A percentile compares a stretch with the other conserved stretches of the same genome.
These are phyloP conservation scores for Sarocladium strictum DNA, from an alignment of 2,329 filamentous ascomycete species.

Conservation along the genomic window DNA sequence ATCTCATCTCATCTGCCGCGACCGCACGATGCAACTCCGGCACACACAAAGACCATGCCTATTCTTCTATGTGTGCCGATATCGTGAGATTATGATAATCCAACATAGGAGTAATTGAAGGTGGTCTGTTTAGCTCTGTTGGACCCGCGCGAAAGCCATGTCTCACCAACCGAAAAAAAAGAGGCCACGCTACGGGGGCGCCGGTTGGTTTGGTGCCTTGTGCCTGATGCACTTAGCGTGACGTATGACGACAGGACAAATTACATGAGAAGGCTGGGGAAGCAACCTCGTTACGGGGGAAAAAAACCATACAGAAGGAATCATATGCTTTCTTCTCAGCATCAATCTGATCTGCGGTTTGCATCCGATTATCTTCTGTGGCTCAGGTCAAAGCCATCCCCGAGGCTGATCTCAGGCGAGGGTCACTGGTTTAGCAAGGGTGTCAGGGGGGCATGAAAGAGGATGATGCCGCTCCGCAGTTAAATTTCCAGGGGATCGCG, in stretches of 20 bases:
- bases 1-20: background rate
- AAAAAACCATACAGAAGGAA: too few relatives aligned
- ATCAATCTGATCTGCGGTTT: too few relatives aligned
- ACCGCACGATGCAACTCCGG: background rate
- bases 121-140: background rate
- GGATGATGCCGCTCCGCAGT: conserved; percentile 7
- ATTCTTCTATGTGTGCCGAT: background rate
- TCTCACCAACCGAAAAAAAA: conserved; percentile 1
- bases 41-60: background rate
- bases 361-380: too few relatives aligned
- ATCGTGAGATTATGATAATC: background rate
- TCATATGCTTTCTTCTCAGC: too few relatives aligned
- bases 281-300: too few relatives aligned
- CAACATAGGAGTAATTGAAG: background rate
- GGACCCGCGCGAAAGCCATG: conserved; percentile 3
- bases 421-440: background rate
- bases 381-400: background rate
- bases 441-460: conserved; percentile 7
- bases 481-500: conserved; percentile 7
- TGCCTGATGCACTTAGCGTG: conserved; percentile 1
- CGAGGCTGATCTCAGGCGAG: background rate
- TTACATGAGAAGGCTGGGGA: background rate
- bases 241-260: conserved; percentile 3
- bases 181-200: background rate
- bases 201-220: background rate